Evolutionary conservation across 2,329 filamentous ascomycete genomes (phyloP).

Genomic region (Calonectria multiphialidica): DNA sequence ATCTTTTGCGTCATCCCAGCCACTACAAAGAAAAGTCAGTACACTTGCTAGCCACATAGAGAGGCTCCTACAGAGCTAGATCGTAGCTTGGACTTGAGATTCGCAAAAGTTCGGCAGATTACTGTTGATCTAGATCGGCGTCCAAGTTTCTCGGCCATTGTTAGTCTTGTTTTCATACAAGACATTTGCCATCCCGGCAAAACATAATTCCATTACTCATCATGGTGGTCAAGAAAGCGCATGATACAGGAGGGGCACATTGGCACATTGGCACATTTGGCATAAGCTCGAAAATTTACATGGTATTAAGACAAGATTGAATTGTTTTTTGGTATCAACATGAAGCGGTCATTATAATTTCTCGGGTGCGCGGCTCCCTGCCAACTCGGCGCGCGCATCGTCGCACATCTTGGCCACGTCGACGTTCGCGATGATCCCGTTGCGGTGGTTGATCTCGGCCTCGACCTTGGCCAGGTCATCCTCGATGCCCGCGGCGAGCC

Average conservation of each 20-base stretch:
- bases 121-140: neutral
- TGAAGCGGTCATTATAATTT: neutral
- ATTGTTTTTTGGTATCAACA: neutral
- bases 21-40: neutral
- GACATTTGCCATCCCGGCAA: neutral
- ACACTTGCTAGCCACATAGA: neutral
- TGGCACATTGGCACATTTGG: too few relatives aligned
- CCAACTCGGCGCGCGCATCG: constrained; percentile 1
- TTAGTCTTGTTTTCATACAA: neutral
- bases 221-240: neutral
- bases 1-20: neutral
- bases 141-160: neutral
- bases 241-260: neutral
- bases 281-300: neutral
- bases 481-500: constrained; percentile 13
- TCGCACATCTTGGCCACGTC: constrained; percentile 18
- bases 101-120: neutral
- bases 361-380: neutral
- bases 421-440: constrained; percentile 19
- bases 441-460: constrained; percentile 18
- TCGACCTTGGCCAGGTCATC: constrained; percentile 15
- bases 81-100: neutral
- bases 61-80: too few relatives aligned
- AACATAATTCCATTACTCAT: too few relatives aligned
- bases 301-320: neutral